Percentiles rank a stretch among this genome's conserved stretches.
Conservation (phyloP, 2,329 filamentous ascomycete genomes). For the Thermothelomyces thermophilus region DNA sequence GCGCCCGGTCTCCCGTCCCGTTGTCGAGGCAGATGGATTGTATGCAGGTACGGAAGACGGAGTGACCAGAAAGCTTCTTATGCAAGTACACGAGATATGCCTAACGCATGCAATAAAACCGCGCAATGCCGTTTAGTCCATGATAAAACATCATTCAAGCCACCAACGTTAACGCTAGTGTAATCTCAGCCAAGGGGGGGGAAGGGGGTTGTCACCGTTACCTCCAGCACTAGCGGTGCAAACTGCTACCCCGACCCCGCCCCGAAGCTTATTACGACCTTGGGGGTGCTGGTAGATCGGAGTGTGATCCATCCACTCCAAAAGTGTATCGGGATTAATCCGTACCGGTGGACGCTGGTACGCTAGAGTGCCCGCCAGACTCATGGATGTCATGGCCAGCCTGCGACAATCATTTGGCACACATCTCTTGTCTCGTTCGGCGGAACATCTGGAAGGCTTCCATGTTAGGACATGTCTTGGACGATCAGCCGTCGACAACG, state of each 20-base stretch:
- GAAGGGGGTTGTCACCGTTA: not conserved
- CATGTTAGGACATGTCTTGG: conserved; percentile 16
- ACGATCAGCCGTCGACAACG: conserved; percentile 2
- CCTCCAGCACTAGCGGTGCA: not conserved
- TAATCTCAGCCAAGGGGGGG: no score
- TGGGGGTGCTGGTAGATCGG: no score
- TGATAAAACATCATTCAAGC: not conserved
- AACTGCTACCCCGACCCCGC: conserved; percentile 1
- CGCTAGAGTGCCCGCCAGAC: not conserved
- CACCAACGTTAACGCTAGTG: not conserved
- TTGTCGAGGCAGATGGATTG: not conserved
- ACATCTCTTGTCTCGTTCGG: conserved; percentile 11
- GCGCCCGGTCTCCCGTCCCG: conserved; percentile 3
- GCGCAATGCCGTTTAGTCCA: not conserved
- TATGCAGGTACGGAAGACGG: not conserved
- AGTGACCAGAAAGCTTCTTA: not conserved
- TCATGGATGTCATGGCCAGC: not conserved
- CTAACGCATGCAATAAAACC: conserved; percentile 1
- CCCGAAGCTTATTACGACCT: conserved; percentile 1
- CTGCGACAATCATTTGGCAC: conserved; percentile 4
- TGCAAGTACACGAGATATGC: not conserved
- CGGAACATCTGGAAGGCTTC: conserved; percentile 24
- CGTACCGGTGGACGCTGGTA: not conserved
- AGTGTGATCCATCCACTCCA: no score
- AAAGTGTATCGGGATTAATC: not conserved